Evolutionary conservation across 2,329 filamentous ascomycete genomes (phyloP).

Genomic region (Diplodia mutila): DNA sequence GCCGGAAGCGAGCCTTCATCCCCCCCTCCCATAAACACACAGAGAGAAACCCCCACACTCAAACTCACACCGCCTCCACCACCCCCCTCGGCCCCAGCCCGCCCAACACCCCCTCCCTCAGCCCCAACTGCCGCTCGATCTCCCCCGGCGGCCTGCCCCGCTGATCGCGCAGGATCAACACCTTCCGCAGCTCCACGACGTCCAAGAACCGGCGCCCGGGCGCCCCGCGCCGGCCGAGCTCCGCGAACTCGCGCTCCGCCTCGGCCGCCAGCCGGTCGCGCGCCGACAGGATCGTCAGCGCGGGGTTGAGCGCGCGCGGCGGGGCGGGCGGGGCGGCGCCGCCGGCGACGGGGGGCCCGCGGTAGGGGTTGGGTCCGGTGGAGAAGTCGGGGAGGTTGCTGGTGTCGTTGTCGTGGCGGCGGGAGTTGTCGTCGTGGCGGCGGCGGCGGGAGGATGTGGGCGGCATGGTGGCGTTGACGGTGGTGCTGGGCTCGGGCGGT

Average conservation of each 20-base stretch:
- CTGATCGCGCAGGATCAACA: slow-evolving; percentile 20
- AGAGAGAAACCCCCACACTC: not conserved
- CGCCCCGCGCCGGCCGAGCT: slow-evolving; percentile 47
- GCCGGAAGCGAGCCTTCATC: not conserved
- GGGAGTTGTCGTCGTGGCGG: slow-evolving; percentile 27
- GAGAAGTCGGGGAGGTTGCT: slow-evolving; percentile 26
- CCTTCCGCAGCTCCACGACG: slow-evolving; percentile 43
- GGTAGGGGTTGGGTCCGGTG: slow-evolving; percentile 26
- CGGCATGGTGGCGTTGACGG: not conserved
- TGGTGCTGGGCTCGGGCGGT: not conserved
- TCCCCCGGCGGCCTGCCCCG: not conserved
- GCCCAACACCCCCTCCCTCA: slow-evolving; percentile 22
- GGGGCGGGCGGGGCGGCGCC: slow-evolving; percentile 28
- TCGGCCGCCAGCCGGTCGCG: slow-evolving; percentile 55
- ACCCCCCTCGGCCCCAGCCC: slow-evolving; percentile 19
- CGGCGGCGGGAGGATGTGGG: slow-evolving; percentile 11
- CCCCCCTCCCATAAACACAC: not conserved
- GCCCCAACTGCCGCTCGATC: slow-evolving; percentile 25
- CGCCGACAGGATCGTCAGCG: slow-evolving; percentile 57
- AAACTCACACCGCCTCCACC: slow-evolving; percentile 17
- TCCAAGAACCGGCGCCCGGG: slow-evolving; percentile 51
- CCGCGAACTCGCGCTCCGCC: slow-evolving; percentile 59
- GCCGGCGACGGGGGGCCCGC: slow-evolving; percentile 31
- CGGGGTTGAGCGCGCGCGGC: slow-evolving; percentile 54
- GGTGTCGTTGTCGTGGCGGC: slow-evolving; percentile 33